These are phyloP conservation scores for Acanthamoeba healyi DNA, from an alignment of 208 protist genomes.

Conservation along the genomic window DNA sequence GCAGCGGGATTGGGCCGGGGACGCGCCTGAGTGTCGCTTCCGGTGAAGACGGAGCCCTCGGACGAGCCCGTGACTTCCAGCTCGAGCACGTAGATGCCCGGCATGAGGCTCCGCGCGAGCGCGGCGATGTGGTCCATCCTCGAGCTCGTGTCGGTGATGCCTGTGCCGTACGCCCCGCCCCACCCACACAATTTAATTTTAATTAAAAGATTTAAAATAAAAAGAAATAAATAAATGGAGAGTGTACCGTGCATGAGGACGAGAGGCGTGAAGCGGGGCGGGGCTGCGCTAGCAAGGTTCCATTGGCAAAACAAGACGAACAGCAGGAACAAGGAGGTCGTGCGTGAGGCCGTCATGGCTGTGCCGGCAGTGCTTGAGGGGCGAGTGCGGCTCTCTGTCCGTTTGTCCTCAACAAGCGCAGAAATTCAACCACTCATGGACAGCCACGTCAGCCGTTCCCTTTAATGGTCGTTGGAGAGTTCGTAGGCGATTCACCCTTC, in stretches of 20 bases:
- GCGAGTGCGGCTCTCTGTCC: too few species aligned
- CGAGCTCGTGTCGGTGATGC: constrained; percentile 28
- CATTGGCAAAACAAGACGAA: background rate
- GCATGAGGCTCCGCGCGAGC: background rate
- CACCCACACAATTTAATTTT: background rate
- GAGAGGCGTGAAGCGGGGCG: background rate
- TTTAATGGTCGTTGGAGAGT: too few species aligned
- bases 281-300: background rate
- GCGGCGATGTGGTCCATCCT: constrained; percentile 24
- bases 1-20: background rate
- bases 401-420: too few species aligned
- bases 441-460: too few species aligned
- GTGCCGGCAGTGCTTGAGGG: too few species aligned
- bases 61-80: constrained; percentile 5
- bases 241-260: constrained; percentile 12
- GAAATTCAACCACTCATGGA: too few species aligned
- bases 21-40: constrained; percentile 8
- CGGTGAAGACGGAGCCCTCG: constrained; percentile 26
- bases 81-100: constrained; percentile 60
- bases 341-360: background rate
- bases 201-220: background rate
- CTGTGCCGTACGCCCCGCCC: background rate
- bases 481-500: too few species aligned
- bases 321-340: background rate
- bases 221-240: background rate